Evolutionary conservation across 1,284 basidiomycete genomes (phyloP), one percentile per base, ranked within the genome.

Genomic region (Austroboletus novae-zelandiae): DNA sequence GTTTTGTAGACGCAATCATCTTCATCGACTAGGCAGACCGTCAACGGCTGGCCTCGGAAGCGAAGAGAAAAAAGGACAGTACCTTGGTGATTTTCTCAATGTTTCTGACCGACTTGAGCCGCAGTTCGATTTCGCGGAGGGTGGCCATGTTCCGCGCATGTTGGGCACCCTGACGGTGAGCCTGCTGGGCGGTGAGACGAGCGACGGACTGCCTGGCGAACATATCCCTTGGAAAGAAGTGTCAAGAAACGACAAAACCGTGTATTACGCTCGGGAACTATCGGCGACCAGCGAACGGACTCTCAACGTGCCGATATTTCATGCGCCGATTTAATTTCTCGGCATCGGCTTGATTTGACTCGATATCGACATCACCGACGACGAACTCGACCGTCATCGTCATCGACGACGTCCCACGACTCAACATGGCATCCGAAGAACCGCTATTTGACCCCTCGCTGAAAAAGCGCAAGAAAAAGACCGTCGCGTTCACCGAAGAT

Each of bases 61-160:
- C 30, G 34, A 35, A n/a, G 15, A 17, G 15, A 41, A 40, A 32
- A 51, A 15, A 23, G 41, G n/a, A 43, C 73, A 84, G 55, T 64
- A 94, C 92, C 81, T 96, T 95, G 59, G 94, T 98, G 79, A 97
- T 98, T 90, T 98, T 97, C 82, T 96, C 92, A 69, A 97, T 97
- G 78, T 97, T 98, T 72, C 83, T 83, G 69, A 98, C 96, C 51
- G 94, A 97, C 85, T 98, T 98, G 74, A 95, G 82, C 61, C 96
- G 89, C 71, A 91, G 75, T 79, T 99, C 97, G 66, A 98, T 91
- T 77, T 99, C 96, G 67, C 94, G 89, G 61, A 99, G 87, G 53
- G 96, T 98, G 44, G 94, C 95, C 91, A 95, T 94, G 72, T 94
- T 93, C 60, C 88, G 83, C 61, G 89, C 83, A 68, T 78, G 75